Evolutionary conservation across 768 basidiomycete species (phyloP).

Genomic region (Amanita polypyramis): DNA sequence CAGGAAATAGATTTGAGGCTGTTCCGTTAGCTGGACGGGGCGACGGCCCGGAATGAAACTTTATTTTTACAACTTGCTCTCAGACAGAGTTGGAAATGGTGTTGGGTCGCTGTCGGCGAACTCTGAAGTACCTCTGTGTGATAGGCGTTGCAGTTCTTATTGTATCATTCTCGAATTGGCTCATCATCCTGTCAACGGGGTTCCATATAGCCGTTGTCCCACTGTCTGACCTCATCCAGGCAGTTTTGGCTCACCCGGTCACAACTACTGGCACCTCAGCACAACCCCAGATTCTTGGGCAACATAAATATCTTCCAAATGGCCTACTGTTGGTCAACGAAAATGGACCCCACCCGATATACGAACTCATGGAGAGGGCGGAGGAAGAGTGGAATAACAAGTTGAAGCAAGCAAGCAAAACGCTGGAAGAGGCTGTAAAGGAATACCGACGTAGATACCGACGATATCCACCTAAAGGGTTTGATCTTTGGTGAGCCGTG

Average conservation of each 20-base stretch:
- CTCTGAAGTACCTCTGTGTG: neutral
- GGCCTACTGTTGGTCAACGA: conserved; percentile 31
- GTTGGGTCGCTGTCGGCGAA: neutral
- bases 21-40: too few species aligned
- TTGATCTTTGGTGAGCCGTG: conserved; percentile 69
- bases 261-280: neutral
- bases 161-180: neutral
- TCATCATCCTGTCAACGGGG: neutral
- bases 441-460: conserved; percentile 72
- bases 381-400: conserved; percentile 49
- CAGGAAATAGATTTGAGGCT: too few species aligned
- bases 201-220: neutral
- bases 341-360: conserved; percentile 59
- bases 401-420: conserved; percentile 62
- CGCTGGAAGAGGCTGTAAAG: conserved; percentile 58
- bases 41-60: too few species aligned
- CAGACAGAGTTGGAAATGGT: neutral
- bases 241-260: too few species aligned
- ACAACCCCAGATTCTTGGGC: conserved; percentile 6
- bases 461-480: conserved; percentile 77
- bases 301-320: conserved; percentile 25
- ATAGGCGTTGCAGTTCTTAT: neutral
- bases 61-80: too few species aligned
- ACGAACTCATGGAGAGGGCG: conserved; percentile 62
- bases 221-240: neutral